phyloP scores from a whole-genome alignment of 2,329 filamentous ascomycete genomes.

The Curvularia eragrostidis region DNA sequence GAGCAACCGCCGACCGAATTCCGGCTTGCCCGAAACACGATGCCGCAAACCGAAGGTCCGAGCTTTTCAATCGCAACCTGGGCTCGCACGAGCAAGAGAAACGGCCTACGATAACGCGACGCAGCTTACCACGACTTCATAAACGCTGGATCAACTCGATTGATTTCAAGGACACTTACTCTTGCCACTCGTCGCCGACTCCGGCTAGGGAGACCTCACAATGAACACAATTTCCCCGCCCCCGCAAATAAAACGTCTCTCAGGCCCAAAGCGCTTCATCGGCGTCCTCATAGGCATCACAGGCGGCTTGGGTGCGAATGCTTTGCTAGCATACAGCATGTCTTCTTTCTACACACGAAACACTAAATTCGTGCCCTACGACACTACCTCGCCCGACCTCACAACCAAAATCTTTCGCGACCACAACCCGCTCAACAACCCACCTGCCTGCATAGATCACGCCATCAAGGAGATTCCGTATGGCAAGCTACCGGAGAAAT shows the following conservation, averaged over 20 bases:
- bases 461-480: conserved; percentile 47
- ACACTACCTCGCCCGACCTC: conserved; percentile 38
- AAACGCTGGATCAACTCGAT: neutral
- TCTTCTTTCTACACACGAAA: conserved; percentile 46
- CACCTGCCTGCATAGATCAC: conserved; percentile 48
- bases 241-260: conserved; percentile 40
- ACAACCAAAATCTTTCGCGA: conserved; percentile 25
- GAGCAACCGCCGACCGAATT: conserved; percentile 5
- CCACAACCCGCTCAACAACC: conserved; percentile 46
- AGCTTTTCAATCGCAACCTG: conserved; percentile 22
- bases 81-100: conserved; percentile 9
- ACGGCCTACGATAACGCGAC: neutral
- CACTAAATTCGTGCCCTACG: conserved; percentile 48
- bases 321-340: conserved; percentile 42
- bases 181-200: neutral
- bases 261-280: conserved; percentile 38
- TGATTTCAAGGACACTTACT: neutral
- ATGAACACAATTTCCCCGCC: conserved; percentile 49
- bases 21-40: conserved; percentile 22
- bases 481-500: conserved; percentile 36
- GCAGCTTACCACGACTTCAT: neutral
- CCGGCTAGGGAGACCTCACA: neutral
- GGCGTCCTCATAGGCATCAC: conserved; percentile 43
- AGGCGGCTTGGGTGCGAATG: conserved; percentile 40
- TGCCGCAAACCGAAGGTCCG: conserved; percentile 21